These are phyloP conservation scores for Hyaloscypha hepaticicola DNA, from an alignment of 495 filamentous ascomycete genomes.

Conservation along the genomic window DNA sequence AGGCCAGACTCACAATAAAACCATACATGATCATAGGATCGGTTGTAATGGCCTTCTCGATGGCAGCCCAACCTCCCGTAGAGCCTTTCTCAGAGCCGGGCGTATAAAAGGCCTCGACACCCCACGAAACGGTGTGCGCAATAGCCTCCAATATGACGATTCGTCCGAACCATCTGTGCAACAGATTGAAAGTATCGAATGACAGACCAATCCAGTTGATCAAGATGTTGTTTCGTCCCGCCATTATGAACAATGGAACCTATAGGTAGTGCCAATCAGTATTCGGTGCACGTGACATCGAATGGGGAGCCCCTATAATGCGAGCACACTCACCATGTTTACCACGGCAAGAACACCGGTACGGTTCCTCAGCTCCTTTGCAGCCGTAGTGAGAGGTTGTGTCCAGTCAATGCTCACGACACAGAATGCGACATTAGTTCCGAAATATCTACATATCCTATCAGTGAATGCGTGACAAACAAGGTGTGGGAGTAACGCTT, in stretches of 20 bases:
- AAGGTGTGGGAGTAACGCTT: no score
- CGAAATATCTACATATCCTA: slow-evolving; percentile 52
- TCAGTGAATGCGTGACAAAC: no score
- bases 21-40: slow-evolving; percentile 47
- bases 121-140: slow-evolving; percentile 57
- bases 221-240: slow-evolving; percentile 61
- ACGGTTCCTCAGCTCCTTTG: slow-evolving; percentile 75
- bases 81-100: no score
- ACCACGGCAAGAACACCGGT: slow-evolving; percentile 78
- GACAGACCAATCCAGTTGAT: slow-evolving; percentile 61
- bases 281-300: slow-evolving; percentile 41
- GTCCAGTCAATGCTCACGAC: slow-evolving; percentile 65
- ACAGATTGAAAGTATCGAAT: slow-evolving; percentile 76
- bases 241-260: slow-evolving; percentile 55
- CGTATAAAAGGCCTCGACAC: slow-evolving; percentile 31
- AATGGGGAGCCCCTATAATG: slow-evolving; percentile 33
- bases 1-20: slow-evolving; percentile 50
- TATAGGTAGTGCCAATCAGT: background rate
- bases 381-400: slow-evolving; percentile 46
- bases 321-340: slow-evolving; percentile 60
- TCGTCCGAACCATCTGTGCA: slow-evolving; percentile 77
- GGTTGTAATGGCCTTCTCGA: slow-evolving; percentile 38
- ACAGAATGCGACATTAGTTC: slow-evolving; percentile 78
- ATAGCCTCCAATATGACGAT: slow-evolving; percentile 67
- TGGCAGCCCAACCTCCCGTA: slow-evolving; percentile 44